Evolutionary conservation across 805 yeast genomes (phyloP), one percentile per base, ranked within the genome.

Genomic region (Sugiyamaella marilandica): DNA sequence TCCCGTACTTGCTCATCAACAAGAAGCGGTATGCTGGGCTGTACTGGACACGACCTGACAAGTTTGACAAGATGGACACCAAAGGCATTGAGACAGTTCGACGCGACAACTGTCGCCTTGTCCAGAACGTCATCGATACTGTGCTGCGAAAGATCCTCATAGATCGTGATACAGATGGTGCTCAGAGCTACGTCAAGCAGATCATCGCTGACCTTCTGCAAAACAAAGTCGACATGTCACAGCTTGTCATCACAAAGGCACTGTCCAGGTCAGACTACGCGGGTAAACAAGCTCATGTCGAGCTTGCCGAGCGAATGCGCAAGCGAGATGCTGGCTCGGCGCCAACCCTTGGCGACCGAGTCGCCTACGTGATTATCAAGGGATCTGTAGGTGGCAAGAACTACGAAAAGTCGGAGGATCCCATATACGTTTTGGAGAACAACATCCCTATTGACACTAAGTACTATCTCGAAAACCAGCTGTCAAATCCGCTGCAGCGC

Each of bases 61-160:
- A 87, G 58, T 88, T 81, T 63, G 99, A 95, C 69, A 94, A 94
- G 70, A 85, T 94, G 90, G 99, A 94, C 68, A 92, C 97, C 33
- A 94, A 94, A 65, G 99, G 99, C 68, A 85, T 94, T 56, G 99
- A 95, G 64, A 94, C 99, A 0, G 99, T 94, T 41, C 83, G 99
- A 69, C 83, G 99, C 75, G 99, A 94, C 66, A 95, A 95, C 59
- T 94, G 99, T 70, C 80, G 96, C 41, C 73, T 94, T 59, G 99
- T 95, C 2, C 96, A 91, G 61, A 85, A 87, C 63, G 99, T 95
- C 16, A 87, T 94, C 70, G 95, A 96, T 18, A 87, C 88, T 53
- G 96, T 94, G 1, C 73, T 94, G 63, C 88, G 87, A 56, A 79
- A 80, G 56, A 89, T 95, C 54, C 73, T 94, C 59, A 94, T 91